phyloP scores from a whole-genome alignment of 164 flowering plant genomes.

The Magnolia kwangsiensis region DNA sequence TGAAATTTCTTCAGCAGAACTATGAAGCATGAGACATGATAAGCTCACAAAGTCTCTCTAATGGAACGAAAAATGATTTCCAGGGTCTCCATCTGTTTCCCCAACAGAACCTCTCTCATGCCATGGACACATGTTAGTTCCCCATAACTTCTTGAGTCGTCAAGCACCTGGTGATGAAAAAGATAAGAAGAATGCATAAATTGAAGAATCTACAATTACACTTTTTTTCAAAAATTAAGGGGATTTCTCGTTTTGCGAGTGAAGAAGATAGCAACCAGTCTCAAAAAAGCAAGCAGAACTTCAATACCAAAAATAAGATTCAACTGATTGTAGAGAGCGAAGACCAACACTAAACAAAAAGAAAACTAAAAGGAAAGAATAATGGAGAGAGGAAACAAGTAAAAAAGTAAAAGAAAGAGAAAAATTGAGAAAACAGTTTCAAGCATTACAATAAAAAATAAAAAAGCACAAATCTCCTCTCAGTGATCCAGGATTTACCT shows the following conservation, averaged over 20 bases:
- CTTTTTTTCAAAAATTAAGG: background rate
- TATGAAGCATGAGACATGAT: background rate
- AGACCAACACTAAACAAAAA: background rate
- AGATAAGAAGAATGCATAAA: background rate
- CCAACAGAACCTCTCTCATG: conserved; percentile 42
- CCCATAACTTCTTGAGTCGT: conserved; percentile 50
- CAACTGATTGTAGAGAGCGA: background rate
- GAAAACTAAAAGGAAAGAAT: background rate
- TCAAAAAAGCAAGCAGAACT: background rate
- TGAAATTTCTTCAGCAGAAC: background rate
- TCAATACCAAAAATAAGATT: background rate
- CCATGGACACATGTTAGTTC: conserved; percentile 38
- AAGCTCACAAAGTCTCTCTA: conserved; percentile 57
- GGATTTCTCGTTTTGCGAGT: background rate
- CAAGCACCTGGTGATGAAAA: conserved; percentile 42
- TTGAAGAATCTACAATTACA: conserved; percentile 1
- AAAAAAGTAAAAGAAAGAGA: background rate
- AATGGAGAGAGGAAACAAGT: background rate
- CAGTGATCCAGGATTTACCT: no score
- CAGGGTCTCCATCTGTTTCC: conserved; percentile 71
- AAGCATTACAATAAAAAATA: background rate
- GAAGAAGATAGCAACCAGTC: background rate
- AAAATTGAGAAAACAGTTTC: background rate
- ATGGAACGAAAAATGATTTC: conserved; percentile 45
- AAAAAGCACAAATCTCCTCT: no score